Percentiles rank a stretch among this genome's conserved stretches.
Evolutionary conservation across 352 stramenopile genomes (phyloP).

Genomic region (Thraustochytrium striatum): DNA sequence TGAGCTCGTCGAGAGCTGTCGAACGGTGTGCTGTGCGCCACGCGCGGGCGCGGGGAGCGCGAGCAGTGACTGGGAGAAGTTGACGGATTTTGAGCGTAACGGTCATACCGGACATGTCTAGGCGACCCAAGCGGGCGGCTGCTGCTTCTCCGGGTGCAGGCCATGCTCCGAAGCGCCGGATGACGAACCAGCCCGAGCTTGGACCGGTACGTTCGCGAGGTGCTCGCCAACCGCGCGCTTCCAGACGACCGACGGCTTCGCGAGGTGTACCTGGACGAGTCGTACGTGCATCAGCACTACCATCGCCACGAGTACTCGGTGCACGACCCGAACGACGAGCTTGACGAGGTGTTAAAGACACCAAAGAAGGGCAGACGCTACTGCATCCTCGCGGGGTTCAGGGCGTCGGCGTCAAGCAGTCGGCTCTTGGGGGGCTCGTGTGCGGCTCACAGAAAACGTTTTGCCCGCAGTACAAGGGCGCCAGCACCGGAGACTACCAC

Average conservation of each 20-base stretch:
- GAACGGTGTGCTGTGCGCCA: no score
- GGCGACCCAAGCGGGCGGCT: no score
- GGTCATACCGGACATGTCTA: no score
- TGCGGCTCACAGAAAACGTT: not conserved
- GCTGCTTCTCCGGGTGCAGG: no score
- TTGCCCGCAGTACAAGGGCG: not conserved
- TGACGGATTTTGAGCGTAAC: no score
- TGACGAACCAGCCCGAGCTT: no score
- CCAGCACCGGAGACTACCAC: constrained; percentile 50
- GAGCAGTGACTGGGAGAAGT: no score
- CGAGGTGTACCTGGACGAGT: constrained; percentile 54
- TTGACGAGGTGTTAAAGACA: constrained; percentile 6
- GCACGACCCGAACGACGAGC: constrained; percentile 50
- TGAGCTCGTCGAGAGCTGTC: no score
- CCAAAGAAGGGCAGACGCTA: constrained; percentile 14
- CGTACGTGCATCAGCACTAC: constrained; percentile 54
- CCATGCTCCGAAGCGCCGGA: no score
- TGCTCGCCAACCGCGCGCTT: not conserved
- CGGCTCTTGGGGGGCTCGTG: not conserved
- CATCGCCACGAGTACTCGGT: constrained; percentile 43
- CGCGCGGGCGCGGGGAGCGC: no score
- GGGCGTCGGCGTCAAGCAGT: not conserved
- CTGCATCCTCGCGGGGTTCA: not conserved
- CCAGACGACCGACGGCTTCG: not conserved
- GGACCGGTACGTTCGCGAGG: not conserved